Percentiles rank a stretch among this genome's conserved stretches.
phyloP scores from a whole-genome alignment of 176 grass and related monocot species.

The Rhynchospora tenuis region DNA sequence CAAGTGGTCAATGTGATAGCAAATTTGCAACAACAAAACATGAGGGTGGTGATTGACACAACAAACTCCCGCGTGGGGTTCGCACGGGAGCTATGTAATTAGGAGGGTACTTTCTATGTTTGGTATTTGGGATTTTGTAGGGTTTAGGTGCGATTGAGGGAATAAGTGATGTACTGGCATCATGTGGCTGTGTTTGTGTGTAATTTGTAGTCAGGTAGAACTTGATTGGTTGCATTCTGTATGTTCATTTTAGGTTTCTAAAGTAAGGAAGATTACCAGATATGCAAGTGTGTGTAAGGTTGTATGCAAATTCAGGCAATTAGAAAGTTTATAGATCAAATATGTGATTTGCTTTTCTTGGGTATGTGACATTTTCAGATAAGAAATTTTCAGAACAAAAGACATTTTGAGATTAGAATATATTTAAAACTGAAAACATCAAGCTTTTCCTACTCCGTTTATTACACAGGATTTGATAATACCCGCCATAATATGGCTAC shows the following conservation, averaged over 20 bases:
- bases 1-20: conserved; percentile 81
- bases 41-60: conserved; percentile 66
- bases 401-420: background rate
- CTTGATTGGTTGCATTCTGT: no score
- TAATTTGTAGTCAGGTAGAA: background rate
- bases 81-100: conserved; percentile 69
- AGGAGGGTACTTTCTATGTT: background rate
- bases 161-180: background rate
- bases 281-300: conserved; percentile 16
- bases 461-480: background rate
- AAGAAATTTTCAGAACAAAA: background rate
- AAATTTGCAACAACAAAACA: conserved; percentile 95
- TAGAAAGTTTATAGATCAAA: background rate
- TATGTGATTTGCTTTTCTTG: background rate
- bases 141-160: background rate
- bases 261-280: background rate
- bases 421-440: background rate
- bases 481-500: background rate
- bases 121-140: background rate
- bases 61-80: conserved; percentile 69
- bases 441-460: background rate
- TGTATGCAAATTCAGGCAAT: conserved; percentile 5
- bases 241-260: no score
- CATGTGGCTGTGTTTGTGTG: background rate
- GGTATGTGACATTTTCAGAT: background rate